Evolutionary conservation across 441 rosid genomes (phyloP).

Genomic region (Raphanus hybrid): DNA sequence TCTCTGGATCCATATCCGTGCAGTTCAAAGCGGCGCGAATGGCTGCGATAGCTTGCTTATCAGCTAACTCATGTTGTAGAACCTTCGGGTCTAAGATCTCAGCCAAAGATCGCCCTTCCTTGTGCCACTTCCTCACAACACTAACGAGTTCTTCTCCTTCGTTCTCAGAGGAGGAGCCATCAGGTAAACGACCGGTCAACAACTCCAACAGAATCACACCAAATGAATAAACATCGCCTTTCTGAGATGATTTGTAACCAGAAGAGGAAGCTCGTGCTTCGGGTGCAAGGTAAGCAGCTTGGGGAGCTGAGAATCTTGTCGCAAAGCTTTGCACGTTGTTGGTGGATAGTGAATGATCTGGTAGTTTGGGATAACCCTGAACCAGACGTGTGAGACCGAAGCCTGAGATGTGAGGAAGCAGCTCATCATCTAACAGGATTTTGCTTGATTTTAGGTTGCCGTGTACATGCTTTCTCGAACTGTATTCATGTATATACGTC

Average conservation of each 20-base stretch:
- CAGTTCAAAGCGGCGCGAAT: constrained; percentile 78
- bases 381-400: constrained; percentile 76
- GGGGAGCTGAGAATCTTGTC: constrained; percentile 54
- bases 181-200: constrained; percentile 76
- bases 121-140: constrained; percentile 78
- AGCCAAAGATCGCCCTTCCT: constrained; percentile 65
- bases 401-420: constrained; percentile 70
- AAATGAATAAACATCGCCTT: constrained; percentile 81
- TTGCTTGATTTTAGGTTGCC: constrained; percentile 73
- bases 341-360: constrained; percentile 58
- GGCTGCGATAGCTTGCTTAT: constrained; percentile 70
- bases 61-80: constrained; percentile 69
- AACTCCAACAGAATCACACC: constrained; percentile 77
- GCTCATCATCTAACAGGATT: constrained; percentile 71
- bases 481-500: constrained; percentile 66
- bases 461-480: constrained; percentile 69
- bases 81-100: constrained; percentile 77
- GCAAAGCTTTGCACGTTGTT: constrained; percentile 60
- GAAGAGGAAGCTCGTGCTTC: constrained; percentile 66
- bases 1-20: constrained; percentile 71
- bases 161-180: constrained; percentile 5
- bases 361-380: constrained; percentile 54
- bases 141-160: constrained; percentile 71
- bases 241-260: constrained; percentile 58
- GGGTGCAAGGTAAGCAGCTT: constrained; percentile 63